phyloP scores from a whole-genome alignment of 1,284 basidiomycete species.

The Tylopilus sp. region DNA sequence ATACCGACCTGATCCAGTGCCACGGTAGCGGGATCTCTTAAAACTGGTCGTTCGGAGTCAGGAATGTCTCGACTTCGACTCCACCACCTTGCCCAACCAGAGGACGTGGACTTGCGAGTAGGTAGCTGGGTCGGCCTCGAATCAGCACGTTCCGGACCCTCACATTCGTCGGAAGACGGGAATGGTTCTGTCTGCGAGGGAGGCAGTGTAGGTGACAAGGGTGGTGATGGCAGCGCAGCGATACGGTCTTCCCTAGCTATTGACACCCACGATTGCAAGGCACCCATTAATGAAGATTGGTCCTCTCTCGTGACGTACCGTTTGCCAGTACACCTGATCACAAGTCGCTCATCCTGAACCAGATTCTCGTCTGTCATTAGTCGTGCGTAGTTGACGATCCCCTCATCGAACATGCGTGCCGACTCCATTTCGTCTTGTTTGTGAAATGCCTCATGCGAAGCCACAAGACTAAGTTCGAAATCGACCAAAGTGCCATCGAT shows the following conservation, averaged over 20 bases:
- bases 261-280: constrained; percentile 54
- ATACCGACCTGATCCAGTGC: constrained; percentile 23
- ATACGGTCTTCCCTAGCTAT: constrained; percentile 36
- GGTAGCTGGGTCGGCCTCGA: constrained; percentile 38
- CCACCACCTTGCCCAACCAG: constrained; percentile 78
- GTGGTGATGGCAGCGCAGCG: constrained; percentile 23
- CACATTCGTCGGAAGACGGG: constrained; percentile 29
- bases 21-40: constrained; percentile 18
- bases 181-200: constrained; percentile 28
- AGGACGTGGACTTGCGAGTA: constrained; percentile 48
- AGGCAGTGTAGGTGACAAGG: constrained; percentile 31
- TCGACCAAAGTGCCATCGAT: constrained; percentile 52
- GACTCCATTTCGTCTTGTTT: constrained; percentile 49
- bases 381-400: constrained; percentile 50
- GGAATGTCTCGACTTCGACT: constrained; percentile 46
- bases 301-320: constrained; percentile 65
- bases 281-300: constrained; percentile 61
- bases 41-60: constrained; percentile 20
- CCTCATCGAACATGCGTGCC: constrained; percentile 49
- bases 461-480: constrained; percentile 62
- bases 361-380: constrained; percentile 56
- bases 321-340: constrained; percentile 62
- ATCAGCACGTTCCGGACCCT: constrained; percentile 28
- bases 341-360: constrained; percentile 53
- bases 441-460: constrained; percentile 33